Conservation (phyloP, 2,329 filamentous ascomycete genomes). For the Pseudocercospora ulei region DNA sequence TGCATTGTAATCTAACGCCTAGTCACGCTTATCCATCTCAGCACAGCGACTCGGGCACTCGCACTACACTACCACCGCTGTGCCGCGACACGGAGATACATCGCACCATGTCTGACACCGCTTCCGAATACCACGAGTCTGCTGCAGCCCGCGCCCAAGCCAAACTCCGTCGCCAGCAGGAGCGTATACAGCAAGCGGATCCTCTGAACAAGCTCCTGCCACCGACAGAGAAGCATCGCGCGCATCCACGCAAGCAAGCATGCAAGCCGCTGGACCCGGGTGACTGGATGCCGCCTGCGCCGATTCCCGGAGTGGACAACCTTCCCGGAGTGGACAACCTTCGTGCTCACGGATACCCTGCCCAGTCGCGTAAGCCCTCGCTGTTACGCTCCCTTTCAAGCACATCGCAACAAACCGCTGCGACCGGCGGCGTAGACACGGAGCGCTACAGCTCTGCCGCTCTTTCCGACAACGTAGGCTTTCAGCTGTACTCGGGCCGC, state of each 20-base stretch:
- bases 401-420: conserved; percentile 24
- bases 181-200: conserved; percentile 30
- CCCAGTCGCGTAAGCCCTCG: conserved; percentile 23
- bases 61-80: background rate
- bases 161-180: conserved; percentile 31
- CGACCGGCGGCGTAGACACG: conserved; percentile 12
- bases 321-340: conserved; percentile 23
- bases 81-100: background rate
- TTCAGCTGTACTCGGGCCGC: conserved; percentile 30
- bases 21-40: too few species aligned
- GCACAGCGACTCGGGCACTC: too few species aligned
- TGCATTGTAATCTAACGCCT: too few species aligned
- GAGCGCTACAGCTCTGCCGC: conserved; percentile 21
- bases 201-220: conserved; percentile 19
- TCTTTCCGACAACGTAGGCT: conserved; percentile 22
- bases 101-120: conserved; percentile 14
- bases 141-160: conserved; percentile 25
- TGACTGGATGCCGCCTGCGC: conserved; percentile 11
- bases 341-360: conserved; percentile 30
- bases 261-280: conserved; percentile 29
- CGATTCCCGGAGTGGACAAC: conserved; percentile 2
- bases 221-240: conserved; percentile 12
- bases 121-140: conserved; percentile 9
- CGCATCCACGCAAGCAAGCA: conserved; percentile 20
- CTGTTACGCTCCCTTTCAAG: conserved; percentile 27